Conservation (phyloP, 306 rosid species). For the Quercus robur region DNA sequence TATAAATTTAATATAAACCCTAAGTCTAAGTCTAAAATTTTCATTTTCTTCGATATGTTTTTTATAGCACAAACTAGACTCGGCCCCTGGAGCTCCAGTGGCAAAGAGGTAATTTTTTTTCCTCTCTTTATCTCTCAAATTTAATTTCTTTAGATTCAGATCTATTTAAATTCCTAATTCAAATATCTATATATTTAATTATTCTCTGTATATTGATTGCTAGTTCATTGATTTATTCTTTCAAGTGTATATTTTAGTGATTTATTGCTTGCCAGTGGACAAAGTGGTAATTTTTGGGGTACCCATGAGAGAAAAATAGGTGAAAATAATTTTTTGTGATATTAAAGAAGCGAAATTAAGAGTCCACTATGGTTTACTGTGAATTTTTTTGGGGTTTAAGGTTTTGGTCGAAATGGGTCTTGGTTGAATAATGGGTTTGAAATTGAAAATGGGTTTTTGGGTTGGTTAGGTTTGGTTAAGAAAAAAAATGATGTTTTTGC, state of each 20-base stretch:
- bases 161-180: neutral
- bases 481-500: neutral
- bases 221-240: neutral
- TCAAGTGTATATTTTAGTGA: neutral
- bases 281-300: neutral
- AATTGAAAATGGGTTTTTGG: neutral
- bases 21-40: neutral
- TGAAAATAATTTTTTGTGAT: neutral
- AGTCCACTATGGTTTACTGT: no score
- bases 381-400: no score
- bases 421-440: neutral
- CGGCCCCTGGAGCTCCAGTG: neutral
- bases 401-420: neutral
- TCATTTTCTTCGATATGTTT: neutral
- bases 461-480: neutral
- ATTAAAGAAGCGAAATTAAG: neutral
- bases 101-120: neutral
- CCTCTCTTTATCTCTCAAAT: neutral
- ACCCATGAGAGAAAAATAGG: neutral
- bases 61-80: neutral
- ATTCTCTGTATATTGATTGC: neutral
- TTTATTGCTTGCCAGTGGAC: neutral
- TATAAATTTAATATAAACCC: neutral
- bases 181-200: neutral
- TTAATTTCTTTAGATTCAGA: neutral